Base-by-base conservation (phyloP, 805 yeast genomes). In the Pichia sporocuriosa region DNA sequence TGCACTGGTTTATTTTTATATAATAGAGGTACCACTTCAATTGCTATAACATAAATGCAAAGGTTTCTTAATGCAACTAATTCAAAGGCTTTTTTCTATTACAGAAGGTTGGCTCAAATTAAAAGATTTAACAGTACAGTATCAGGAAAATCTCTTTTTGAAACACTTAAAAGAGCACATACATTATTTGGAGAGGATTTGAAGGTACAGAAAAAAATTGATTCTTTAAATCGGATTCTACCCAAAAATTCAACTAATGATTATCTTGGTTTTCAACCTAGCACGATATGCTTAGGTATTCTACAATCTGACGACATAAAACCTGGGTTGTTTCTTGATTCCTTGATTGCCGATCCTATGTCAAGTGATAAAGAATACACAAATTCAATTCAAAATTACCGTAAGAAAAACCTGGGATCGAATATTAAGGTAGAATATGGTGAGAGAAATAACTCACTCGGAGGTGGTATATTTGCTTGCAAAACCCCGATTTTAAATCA, bases 271-370 rank as follows among this genome's bases (percentile, higher is more conserved):
- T 58, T 59, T 33, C 31, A 46, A 7, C 59, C 61, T 4, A 25
- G 9, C 8, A 53, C 51, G 7, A 49, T 62, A 7, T 49, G 52
- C 12, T 50, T 62, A 9, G 66, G 65, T 9, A 38, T 58, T 12
- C 42, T 56, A 13, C 62, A 59, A 35, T 48, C 58, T 0, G 41
- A 45, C 4, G 33, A 42, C 3, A 39, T 52, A 6, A 44, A 39
- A 10, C 36, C 32, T 3, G 62, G 58, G 7, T 45, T 54, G 7
- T 48, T 62, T 19, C 19, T 55, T 17, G 53, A 59, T 35, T 43
- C 58, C 8, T 36, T 62, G 15, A 36, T 58, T 4, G 48, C 55
- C 23, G 66, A 62, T 44, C 66, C 66, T 2, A 43, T 56, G 28
- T 58, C 55, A 13, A 39, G 43, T 15, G 55, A 56, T 37, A 57